Evolutionary conservation across 345 rosid genomes (phyloP), one percentile per base, ranked within the genome.

Genomic region (Leavenworthia alabamica): DNA sequence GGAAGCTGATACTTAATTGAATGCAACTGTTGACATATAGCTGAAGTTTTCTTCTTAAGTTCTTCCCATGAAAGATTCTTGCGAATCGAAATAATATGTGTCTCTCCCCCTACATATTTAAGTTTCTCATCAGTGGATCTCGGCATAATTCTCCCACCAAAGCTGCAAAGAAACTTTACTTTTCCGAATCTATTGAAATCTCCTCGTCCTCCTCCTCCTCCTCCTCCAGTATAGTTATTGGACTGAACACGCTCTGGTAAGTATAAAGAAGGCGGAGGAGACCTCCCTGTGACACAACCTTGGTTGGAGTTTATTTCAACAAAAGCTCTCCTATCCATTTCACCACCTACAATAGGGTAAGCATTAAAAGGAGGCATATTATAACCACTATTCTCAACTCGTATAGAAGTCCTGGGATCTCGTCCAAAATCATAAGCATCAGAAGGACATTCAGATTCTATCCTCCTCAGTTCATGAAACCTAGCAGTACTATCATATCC

Each of bases 1-100:
- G 90, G 90, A 75, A 84, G 90, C 71, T 84, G 87, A 58, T 82
- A 85, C 68, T 80, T 85, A 28, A 85, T 79, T 0, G 80, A 77
- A 62, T 82, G 90, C 32, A 78, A 69, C 28, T 72, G 79, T 27
- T 69, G 74, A 71, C 85, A 85, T 43, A 80, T 74, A 55, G 45
- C 49, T 26, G 64, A 72, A 3, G 87, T 85, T 68, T 74, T 82
- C 73, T 63, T 77, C 61, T 79, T 76, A 68, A 85, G 82, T 64
- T 80, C 84, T 58, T 73, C 75, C 87, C 82, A 85, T 5, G 83
- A 73, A 45, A 82, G 64, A 47, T 76, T 72, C 46, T 68, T 72
- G 15, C 54, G 46, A n/a, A 82, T 74, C 23, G 84, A 82, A 23
- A 80, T 61, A n/a, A 85, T 79, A 51, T 78, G 85, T 1, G 90